Evolutionary conservation across 345 rosid genomes (phyloP).

Genomic region (Syzygium grande): DNA sequence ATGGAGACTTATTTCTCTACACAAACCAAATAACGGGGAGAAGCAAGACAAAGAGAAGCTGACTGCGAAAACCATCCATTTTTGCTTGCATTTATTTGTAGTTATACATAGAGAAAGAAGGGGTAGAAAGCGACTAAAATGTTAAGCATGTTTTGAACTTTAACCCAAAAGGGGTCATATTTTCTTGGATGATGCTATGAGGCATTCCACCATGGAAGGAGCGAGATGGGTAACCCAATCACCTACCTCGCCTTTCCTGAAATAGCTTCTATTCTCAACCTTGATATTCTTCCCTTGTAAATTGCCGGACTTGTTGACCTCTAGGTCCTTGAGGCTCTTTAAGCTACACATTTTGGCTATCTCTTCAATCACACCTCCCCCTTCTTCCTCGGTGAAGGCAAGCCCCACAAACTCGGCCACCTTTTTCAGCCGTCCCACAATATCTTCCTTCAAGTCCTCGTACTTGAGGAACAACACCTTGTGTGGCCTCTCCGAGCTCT

Average conservation of each 20-base stretch:
- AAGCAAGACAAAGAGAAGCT: too few relatives aligned
- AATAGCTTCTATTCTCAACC: background rate
- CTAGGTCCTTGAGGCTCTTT: background rate
- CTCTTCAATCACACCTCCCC: background rate
- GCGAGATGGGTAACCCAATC: background rate
- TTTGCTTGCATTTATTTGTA: too few relatives aligned
- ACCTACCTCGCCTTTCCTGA: background rate
- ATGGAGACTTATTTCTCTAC: too few relatives aligned
- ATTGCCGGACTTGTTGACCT: background rate
- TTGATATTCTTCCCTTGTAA: fast-evolving
- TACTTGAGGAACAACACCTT: background rate
- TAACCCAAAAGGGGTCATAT: background rate
- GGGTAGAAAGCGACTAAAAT: too few relatives aligned
- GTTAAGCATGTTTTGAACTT: background rate
- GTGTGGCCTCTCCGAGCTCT: background rate
- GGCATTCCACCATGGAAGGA: background rate
- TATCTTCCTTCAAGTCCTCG: background rate
- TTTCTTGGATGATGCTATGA: background rate
- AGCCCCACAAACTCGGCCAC: background rate
- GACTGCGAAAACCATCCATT: too few relatives aligned
- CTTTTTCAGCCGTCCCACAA: background rate
- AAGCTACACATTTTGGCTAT: background rate
- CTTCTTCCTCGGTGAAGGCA: background rate
- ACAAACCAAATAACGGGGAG: too few relatives aligned
- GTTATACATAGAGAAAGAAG: too few relatives aligned